phyloP scores from a whole-genome alignment of 768 basidiomycete species.

The Boletus barrowsii region DNA sequence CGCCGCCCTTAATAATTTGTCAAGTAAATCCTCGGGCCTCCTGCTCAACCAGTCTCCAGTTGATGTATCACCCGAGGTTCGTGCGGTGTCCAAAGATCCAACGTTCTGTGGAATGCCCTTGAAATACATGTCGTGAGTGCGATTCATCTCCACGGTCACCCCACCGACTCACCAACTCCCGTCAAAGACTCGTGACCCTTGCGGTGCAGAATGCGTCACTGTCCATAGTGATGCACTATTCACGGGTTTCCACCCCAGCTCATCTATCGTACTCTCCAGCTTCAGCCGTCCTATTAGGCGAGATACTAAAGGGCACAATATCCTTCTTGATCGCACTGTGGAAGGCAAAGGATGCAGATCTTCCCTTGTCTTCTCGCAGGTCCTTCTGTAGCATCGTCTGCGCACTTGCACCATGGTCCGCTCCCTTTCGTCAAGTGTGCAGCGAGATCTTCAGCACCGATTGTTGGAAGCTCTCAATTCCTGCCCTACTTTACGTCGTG shows the following conservation, averaged over 20 bases:
- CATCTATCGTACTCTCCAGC: slow-evolving; percentile 88
- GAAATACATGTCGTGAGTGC: slow-evolving; percentile 77
- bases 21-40: slow-evolving; percentile 38
- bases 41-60: slow-evolving; percentile 35
- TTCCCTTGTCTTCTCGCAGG: slow-evolving; percentile 40
- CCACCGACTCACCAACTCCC: slow-evolving; percentile 5
- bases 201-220: slow-evolving; percentile 94
- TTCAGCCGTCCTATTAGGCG: slow-evolving; percentile 90
- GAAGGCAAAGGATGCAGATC: slow-evolving; percentile 44
- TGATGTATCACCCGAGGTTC: slow-evolving; percentile 32
- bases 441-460: slow-evolving; percentile 83
- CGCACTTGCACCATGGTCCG: slow-evolving; percentile 43
- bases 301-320: slow-evolving; percentile 90
- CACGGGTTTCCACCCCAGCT: slow-evolving; percentile 81
- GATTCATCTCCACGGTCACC: background rate
- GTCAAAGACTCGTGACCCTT: slow-evolving; percentile 68
- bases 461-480: slow-evolving; percentile 98
- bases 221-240: slow-evolving; percentile 98
- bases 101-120: slow-evolving; percentile 68
- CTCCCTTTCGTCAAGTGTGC: slow-evolving; percentile 55
- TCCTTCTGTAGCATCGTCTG: slow-evolving; percentile 37
- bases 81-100: slow-evolving; percentile 34
- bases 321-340: slow-evolving; percentile 83
- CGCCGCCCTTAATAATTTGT: slow-evolving; percentile 39
- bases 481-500: slow-evolving; percentile 92